Evolutionary conservation across 179 eudicot genomes (phyloP).

Genomic region (Corrigiola litoralis): DNA sequence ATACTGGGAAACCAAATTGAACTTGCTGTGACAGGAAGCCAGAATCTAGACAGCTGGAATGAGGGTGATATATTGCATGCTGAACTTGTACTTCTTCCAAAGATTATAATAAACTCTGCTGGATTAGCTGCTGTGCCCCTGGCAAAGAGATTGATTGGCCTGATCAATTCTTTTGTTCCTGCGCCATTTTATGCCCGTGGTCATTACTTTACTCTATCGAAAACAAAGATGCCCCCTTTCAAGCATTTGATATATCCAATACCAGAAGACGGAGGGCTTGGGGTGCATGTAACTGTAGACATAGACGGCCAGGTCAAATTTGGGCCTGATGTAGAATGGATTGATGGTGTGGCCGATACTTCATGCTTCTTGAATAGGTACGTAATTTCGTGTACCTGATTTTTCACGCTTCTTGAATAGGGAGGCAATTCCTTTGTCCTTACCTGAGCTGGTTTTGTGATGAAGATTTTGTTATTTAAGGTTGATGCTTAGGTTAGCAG

Average conservation of each 20-base stretch:
- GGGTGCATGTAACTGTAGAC: slow-evolving; percentile 92
- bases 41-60: slow-evolving; percentile 38
- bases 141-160: slow-evolving; percentile 59
- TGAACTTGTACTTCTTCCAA: slow-evolving; percentile 66
- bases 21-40: slow-evolving; percentile 60
- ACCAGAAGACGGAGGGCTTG: slow-evolving; percentile 95
- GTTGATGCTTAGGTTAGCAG: too few relatives aligned
- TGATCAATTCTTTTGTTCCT: slow-evolving; percentile 38
- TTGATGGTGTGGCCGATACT: slow-evolving; percentile 49
- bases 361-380: slow-evolving; percentile 74
- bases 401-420: neutral
- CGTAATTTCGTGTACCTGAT: slow-evolving; percentile 1
- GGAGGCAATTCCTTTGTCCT: too few relatives aligned
- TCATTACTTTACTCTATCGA: slow-evolving; percentile 73
- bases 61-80: slow-evolving; percentile 36
- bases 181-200: slow-evolving; percentile 71
- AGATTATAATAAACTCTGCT: slow-evolving; percentile 67
- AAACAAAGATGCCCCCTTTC: slow-evolving; percentile 54
- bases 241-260: slow-evolving; percentile 85
- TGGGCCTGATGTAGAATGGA: slow-evolving; percentile 98
- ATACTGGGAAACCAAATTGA: slow-evolving; percentile 42
- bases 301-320: slow-evolving; percentile 80
- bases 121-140: slow-evolving; percentile 74
- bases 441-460: neutral
- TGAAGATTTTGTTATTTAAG: neutral